Base-by-base conservation (phyloP, 306 rosid species). In the Calophaca sinica region DNA sequence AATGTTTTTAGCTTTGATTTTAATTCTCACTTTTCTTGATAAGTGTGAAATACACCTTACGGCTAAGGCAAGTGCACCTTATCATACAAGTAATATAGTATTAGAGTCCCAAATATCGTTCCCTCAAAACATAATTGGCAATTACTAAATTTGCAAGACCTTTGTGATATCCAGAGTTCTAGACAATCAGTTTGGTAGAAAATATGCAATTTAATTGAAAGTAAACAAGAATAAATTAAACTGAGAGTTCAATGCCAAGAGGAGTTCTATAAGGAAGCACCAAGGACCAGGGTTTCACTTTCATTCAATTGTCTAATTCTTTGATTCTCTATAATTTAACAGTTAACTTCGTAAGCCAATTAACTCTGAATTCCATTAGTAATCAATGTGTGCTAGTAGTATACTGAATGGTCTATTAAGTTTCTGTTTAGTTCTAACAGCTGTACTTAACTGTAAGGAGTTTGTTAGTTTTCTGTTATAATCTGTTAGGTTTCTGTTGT, bases 221-320 rank as follows among this genome's bases (percentile, higher is more conserved):
- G 11, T n/a, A 5, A 38, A 61, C 11, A 1, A 35, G 11, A 35
- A 5, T 61, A 49, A 36, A 62, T 39, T 39, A 38, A 7, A 38
- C 31, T 20, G 26, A 38, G 61, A 55, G 32, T 38, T 62, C 50
- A 14, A 38, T 62, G 32, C 29, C 31, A n/a, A 3, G 48, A 44
- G 20, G 11, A 6, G 2, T 42, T 44, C 4, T 65, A 26, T 44
- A 26, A 10, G 38, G 54, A 65, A 65, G 53, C 26, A 5, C 39
- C 26, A 65, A 44, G 5, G 9, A 3, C 28, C 45, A 29, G 39
- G 28, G 72, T 64, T 42, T 66, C 39, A 28, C 72, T 66, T 66
- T 55, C 57, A 45, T 46, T 66, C 39, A 66, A 45, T 66, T 66
- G 55, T 66, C 2, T 46, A 31, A 12, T 66, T 66, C 55, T 29